Evolutionary conservation across 345 rosid genomes (phyloP).

Genomic region (Salix udensis): DNA sequence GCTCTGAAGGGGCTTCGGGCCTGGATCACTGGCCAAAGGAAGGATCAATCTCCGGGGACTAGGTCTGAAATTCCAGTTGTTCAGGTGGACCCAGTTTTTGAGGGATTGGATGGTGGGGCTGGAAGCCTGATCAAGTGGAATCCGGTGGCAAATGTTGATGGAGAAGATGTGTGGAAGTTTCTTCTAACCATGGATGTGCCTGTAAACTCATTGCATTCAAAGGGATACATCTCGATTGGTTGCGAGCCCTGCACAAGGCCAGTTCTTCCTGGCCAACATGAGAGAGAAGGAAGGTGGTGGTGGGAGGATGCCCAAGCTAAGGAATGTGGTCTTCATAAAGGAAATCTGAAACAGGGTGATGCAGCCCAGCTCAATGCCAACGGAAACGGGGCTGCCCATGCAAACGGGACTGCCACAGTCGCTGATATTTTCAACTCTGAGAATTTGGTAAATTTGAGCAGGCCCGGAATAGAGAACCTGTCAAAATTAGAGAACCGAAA

Average conservation of each 20-base stretch:
- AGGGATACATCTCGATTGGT: constrained; percentile 87
- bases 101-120: constrained; percentile 77
- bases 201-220: constrained; percentile 63
- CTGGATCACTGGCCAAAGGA: constrained; percentile 96
- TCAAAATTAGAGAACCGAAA: constrained; percentile 53
- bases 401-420: constrained; percentile 28
- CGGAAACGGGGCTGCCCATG: constrained; percentile 35
- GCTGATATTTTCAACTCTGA: constrained; percentile 63
- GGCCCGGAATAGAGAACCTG: constrained; percentile 80
- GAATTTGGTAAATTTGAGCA: constrained; percentile 55
- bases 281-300: constrained; percentile 99
- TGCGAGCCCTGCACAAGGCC: constrained; percentile 98
- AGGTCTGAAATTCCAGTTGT: constrained; percentile 84
- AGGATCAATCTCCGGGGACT: constrained; percentile 91
- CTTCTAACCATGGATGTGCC: constrained; percentile 85
- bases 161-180: constrained; percentile 73
- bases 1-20: constrained; percentile 87
- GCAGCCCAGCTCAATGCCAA: constrained; percentile 30
- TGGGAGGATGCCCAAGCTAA: constrained; percentile 99
- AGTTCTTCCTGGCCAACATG: constrained; percentile 91
- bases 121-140: constrained; percentile 98
- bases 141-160: constrained; percentile 79
- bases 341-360: constrained; percentile 59
- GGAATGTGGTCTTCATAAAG: constrained; percentile 95
- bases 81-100: constrained; percentile 86